These are phyloP conservation scores for Silene coronaria DNA, from an alignment of 179 eudicot species.

Conservation along the genomic window DNA sequence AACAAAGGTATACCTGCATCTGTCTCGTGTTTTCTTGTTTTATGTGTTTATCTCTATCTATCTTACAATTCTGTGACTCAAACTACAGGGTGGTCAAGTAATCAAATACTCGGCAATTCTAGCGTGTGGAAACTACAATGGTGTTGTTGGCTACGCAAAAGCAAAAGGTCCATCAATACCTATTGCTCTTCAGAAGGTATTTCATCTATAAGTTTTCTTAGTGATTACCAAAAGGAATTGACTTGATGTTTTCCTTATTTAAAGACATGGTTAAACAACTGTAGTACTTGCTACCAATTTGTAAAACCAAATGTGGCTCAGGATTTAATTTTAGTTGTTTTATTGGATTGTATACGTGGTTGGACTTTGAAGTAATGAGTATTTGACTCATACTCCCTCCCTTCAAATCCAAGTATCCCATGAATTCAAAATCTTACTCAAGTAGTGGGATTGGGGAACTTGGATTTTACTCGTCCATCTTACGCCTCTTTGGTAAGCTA, in stretches of 20 bases:
- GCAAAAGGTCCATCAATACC: slow-evolving; percentile 78
- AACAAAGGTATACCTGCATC: slow-evolving; percentile 55
- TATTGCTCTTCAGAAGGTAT: slow-evolving; percentile 80
- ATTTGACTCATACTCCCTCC: too few relatives aligned
- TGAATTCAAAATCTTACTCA: too few relatives aligned
- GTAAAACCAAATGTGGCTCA: neutral
- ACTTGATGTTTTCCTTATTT: neutral
- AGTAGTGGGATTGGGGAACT: too few relatives aligned
- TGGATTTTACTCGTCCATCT: too few relatives aligned
- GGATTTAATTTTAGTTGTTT: neutral
- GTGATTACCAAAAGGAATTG: neutral
- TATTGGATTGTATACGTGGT: too few relatives aligned
- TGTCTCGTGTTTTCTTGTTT: slow-evolving; percentile 14
- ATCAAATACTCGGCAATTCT: slow-evolving; percentile 64
- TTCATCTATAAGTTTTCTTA: neutral
- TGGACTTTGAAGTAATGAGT: too few relatives aligned
- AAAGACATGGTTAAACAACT: too few relatives aligned
- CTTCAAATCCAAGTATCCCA: too few relatives aligned
- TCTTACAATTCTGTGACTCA: slow-evolving; percentile 6
- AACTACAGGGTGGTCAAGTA: slow-evolving; percentile 74
- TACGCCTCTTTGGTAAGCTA: too few relatives aligned
- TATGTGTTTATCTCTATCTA: slow-evolving; percentile 5
- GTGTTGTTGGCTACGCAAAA: slow-evolving; percentile 80
- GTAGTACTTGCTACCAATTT: neutral
- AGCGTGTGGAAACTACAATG: slow-evolving; percentile 91